Base-by-base conservation (phyloP, 1,284 basidiomycete species). In the Schizopora paradoxa region DNA sequence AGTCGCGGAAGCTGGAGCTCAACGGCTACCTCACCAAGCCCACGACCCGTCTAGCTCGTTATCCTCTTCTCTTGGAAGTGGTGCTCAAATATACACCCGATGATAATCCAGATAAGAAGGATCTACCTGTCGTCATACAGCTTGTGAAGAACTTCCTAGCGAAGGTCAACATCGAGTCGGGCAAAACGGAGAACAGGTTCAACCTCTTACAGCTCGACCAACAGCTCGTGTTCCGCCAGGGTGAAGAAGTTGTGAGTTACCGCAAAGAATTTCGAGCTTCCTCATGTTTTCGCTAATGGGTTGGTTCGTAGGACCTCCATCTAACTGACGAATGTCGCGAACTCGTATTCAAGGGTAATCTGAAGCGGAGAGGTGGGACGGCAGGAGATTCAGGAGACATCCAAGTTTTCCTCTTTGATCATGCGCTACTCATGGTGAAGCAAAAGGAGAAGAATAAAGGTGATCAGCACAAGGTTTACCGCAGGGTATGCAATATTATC, bases 11-110 rank as follows among this genome's bases (percentile, higher is more conserved):
- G 68, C 78, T 99, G 36, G 96, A 99, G 65, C 69, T 99, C 37
- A 99, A 99, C 64, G 96, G 92, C 2, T 99, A 99, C 66, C 73
- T 99, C 37, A 99, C 94, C 10, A 99, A 98, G 64, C 96, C 96
- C 1, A 99, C 96, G 0, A 98, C 96, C 7, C 84, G 96, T 58
- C 75, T 99, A 23, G 96, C 95, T 22, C 76, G 96, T 55, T 99
- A 99, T 64, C 96, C 96, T 7, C 75, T 99, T 1, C 70, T 99
- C 10, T 74, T 99, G 23, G 92, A 91, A 58, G 94, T 92, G 10
- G 90, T 98, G 19, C 68, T 88, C 50, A 99, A 99, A 66, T 85
- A 94, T 54, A 99, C 96, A 0, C 79, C 88, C 0, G 91, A 93
- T 18, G 91, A 92, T 58, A 91, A 84, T 60, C 80, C 86, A 1